A percentile compares a stretch with the other conserved stretches of the same genome.
Conservation (phyloP, 768 basidiomycete genomes). For the Dioszegia crocea region DNA sequence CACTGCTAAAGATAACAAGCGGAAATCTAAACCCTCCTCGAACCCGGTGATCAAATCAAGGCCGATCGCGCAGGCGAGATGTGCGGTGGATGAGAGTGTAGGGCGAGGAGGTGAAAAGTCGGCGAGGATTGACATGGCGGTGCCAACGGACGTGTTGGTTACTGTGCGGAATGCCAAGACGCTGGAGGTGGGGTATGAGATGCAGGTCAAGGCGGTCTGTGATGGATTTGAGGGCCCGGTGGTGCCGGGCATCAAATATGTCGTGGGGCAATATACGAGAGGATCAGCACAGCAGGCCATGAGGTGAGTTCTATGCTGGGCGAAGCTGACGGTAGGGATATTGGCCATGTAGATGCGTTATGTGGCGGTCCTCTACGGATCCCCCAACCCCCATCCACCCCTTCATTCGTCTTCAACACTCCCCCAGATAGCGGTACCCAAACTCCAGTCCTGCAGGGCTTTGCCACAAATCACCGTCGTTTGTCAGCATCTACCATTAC, state of each 20-base stretch:
- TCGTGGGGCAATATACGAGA: conserved; percentile 35
- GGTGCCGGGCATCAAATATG: conserved; percentile 49
- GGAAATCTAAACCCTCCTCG: conserved; percentile 20
- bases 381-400: neutral
- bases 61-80: conserved; percentile 41
- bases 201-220: conserved; percentile 72
- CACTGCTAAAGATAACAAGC: conserved; percentile 53
- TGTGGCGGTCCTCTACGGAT: conserved; percentile 7
- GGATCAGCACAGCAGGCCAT: conserved; percentile 35
- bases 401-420: neutral
- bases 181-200: conserved; percentile 76
- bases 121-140: conserved; percentile 56
- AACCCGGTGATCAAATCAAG: conserved; percentile 68
- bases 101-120: conserved; percentile 69
- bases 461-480: conserved; percentile 17
- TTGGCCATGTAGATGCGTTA: conserved; percentile 31
- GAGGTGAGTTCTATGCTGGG: conserved; percentile 27
- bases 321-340: conserved; percentile 25
- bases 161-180: conserved; percentile 64
- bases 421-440: neutral
- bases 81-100: conserved; percentile 65
- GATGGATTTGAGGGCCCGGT: conserved; percentile 54
- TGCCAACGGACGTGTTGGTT: conserved; percentile 66
- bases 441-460: conserved; percentile 17
- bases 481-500: conserved; percentile 16